Percentiles rank a stretch among this genome's conserved stretches.
Conservation (phyloP, 2,329 filamentous ascomycete species). For the Cercospora sp. region DNA sequence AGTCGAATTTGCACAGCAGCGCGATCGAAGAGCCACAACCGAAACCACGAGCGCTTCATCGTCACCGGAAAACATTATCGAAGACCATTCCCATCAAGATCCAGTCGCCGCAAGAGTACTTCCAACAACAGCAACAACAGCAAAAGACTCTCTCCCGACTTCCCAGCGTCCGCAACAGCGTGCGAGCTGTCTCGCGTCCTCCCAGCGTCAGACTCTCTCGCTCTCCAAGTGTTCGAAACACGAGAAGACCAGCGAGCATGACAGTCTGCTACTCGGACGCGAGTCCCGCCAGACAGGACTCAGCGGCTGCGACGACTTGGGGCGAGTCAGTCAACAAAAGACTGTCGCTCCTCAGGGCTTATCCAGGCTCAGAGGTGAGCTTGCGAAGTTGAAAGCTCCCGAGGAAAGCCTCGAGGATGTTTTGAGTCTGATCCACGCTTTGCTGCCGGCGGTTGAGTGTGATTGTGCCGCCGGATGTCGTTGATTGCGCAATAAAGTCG, state of each 20-base stretch:
- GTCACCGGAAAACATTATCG: slow-evolving; percentile 4
- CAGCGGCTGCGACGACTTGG: background rate
- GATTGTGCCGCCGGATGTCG: background rate
- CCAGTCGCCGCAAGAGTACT: slow-evolving; percentile 11
- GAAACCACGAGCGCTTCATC: background rate
- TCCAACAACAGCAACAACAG: slow-evolving; percentile 9
- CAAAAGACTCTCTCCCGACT: background rate
- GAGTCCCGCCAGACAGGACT: background rate
- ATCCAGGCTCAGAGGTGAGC: slow-evolving; percentile 5
- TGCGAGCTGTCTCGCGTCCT: slow-evolving; percentile 1
- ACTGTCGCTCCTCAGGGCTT: background rate
- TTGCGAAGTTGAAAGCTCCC: background rate
- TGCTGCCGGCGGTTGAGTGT: background rate
- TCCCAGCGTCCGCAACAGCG: slow-evolving; percentile 8
- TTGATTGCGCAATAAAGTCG: background rate
- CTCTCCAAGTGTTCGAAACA: background rate
- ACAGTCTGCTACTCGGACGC: background rate
- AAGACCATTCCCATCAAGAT: slow-evolving; percentile 13
- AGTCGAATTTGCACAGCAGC: background rate
- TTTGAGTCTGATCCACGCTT: background rate
- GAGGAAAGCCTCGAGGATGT: background rate
- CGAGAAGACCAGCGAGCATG: background rate
- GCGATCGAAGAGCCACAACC: background rate
- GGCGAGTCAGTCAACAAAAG: slow-evolving; percentile 6
- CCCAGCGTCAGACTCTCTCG: slow-evolving; percentile 1